Evolutionary conservation across 352 stramenopile species (phyloP), one percentile per base, ranked within the genome.

Genomic region (Discostella stelligera): DNA sequence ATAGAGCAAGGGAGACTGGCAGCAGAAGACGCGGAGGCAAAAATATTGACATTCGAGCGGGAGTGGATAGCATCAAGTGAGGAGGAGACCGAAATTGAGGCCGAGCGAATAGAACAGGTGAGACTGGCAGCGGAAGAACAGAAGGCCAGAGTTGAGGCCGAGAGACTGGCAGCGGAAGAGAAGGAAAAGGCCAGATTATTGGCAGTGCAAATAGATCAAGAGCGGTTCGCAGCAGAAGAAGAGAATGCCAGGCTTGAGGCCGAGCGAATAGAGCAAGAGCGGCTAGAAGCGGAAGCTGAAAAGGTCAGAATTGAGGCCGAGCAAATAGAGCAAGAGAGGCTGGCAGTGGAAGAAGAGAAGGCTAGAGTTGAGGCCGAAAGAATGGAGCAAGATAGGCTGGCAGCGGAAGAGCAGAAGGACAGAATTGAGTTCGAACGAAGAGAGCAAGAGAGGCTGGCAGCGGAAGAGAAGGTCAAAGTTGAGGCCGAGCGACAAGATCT

Each of bases 161-260:
- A 68, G 25, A 59, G 68, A n/a, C 30, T 76, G 9, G 60, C 7
- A 5, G 44, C 41, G 27, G 58, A 76, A 21, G 58, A 21, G 13
- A 23, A 63, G 27, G 3, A 13, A 7, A 7, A 11, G 49, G 64
- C 50, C 0, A 21, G 32, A n/a, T 6, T 3, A 21, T n/a, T 30
- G 49, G 49, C 49, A 5, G 49, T 18, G 13, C 49, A 4, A 10
- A 0, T 23, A 1, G 49, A 56, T n/a, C 16, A 27, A 39, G 44
- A 68, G n/a, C 61, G 68, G 5, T 20, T 77, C 2, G 61, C 2
- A 8, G 48, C 46, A 20, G 60, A 77, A 39, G 59, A 23, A n/a
- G 52, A 65, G 52, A 0, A 16, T 50, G 53, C 32, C 3, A 54
- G 41, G 21, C 37, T 39, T 48, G 52, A 65, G 50, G 25, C 27